Evolutionary conservation across 805 yeast genomes (phyloP), one percentile per base, ranked within the genome.

Genomic region (Blastobotrys americana): DNA sequence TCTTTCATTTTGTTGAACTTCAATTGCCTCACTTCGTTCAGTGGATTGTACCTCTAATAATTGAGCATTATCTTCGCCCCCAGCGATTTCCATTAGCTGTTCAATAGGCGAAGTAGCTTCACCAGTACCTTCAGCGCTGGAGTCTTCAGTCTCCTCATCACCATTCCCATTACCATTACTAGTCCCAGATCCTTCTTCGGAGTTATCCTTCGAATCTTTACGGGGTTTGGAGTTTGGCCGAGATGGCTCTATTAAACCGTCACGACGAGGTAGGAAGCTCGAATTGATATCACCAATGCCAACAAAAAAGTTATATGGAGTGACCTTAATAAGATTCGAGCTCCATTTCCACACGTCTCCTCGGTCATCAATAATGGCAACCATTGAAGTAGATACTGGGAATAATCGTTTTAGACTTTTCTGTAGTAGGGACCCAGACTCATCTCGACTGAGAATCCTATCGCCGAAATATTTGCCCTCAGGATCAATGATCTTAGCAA

Each of bases 291-390:
- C 98, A 22, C 98, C 98, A 45, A 90, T 87, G 8, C 97, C 97
- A 31, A 89, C 95, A 57, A 93, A 93, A 56, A 93, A 93, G 60
- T 86, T 95, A 61, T 87, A 93, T 0, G 98, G 98, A 1, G 88
- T 83, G 3, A 90, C 97, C 64, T 90, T 86, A 47, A 93, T 78
- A 55, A 93, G 68, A 59, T 93, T 89, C 9, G 83, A 80, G 53
- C 87, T 84, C 98, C 98, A 93, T 58, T 84, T 85, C 98, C 98
- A 93, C 17, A 93, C 98, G 63, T 93, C 98, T 2, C 97, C 98
- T 60, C 98, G 76, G 63, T 93, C 98, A 63, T 93, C 98, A 48
- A 93, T 93, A 38, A 93, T 82, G 2, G 85, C 93, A 25, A 93
- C 98, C 95, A 93, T 84, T 15, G 95, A 82, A 19, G 95, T 95